Conservation (phyloP, 352 stramenopile species). For the Pythium chondricola region DNA sequence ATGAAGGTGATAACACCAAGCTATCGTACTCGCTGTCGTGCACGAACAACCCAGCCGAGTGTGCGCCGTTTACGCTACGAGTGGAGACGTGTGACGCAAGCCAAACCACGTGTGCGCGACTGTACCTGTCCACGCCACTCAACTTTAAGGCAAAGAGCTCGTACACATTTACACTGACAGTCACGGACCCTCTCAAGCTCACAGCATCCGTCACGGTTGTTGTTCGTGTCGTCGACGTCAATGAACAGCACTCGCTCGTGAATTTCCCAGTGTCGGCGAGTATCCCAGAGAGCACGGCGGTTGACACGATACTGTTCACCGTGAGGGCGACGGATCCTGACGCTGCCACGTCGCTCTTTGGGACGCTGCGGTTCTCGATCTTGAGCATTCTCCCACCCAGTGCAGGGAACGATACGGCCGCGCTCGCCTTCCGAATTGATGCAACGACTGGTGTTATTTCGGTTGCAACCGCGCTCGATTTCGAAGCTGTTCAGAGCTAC, state of each 20-base stretch:
- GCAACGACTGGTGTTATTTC: constrained; percentile 23
- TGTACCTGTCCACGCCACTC: constrained; percentile 28
- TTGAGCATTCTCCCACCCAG: constrained; percentile 21
- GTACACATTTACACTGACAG: constrained; percentile 34
- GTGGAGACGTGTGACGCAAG: constrained; percentile 35
- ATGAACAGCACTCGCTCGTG: constrained; percentile 38
- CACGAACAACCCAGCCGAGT: constrained; percentile 16
- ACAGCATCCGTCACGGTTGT: constrained; percentile 15
- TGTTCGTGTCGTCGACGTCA: constrained; percentile 43
- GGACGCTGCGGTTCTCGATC: constrained; percentile 29
- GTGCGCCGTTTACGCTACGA: constrained; percentile 27
- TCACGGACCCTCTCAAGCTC: constrained; percentile 23
- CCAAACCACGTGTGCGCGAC: constrained; percentile 27
- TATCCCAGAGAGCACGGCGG: constrained; percentile 25
- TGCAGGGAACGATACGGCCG: constrained; percentile 6
- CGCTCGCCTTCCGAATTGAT: constrained; percentile 25
- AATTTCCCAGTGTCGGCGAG: constrained; percentile 19
- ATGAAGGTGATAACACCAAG: constrained; percentile 29
- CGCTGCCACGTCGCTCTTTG: constrained; percentile 22
- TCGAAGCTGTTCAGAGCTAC: constrained; percentile 40
- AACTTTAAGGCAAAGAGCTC: constrained; percentile 34
- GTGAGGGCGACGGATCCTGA: constrained; percentile 33
- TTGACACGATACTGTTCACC: constrained; percentile 25
- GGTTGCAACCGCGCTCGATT: constrained; percentile 31
- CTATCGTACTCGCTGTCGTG: constrained; percentile 42